Percentiles rank a stretch among this genome's conserved stretches.
phyloP scores from a whole-genome alignment of 2,329 filamentous ascomycete genomes.

The Penicillium sp. region DNA sequence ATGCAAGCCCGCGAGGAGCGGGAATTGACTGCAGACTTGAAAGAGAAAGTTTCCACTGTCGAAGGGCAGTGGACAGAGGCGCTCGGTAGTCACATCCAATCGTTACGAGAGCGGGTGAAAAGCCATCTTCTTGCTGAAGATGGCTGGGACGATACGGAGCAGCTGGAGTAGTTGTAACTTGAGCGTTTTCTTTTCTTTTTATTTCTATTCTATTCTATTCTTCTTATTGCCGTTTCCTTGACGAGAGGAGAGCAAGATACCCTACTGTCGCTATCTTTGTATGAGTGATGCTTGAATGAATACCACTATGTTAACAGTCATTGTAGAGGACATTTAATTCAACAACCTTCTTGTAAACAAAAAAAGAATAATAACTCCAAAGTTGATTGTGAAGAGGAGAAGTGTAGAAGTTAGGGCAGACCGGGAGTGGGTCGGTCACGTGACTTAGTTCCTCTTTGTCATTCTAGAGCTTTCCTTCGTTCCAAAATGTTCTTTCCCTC shows the following conservation, averaged over 20 bases:
- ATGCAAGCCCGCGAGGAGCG: constrained; percentile 65
- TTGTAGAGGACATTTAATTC: background rate
- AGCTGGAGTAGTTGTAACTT: constrained; percentile 43
- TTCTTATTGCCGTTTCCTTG: background rate
- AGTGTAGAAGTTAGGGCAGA: background rate
- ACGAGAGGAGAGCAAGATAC: constrained; percentile 12
- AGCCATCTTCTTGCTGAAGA: constrained; percentile 69
- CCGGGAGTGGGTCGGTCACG: constrained; percentile 2
- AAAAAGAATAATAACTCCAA: too few relatives aligned
- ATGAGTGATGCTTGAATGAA: background rate
- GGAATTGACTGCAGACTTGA: constrained; percentile 75
- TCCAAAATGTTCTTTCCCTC: constrained; percentile 12
- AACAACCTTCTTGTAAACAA: too few relatives aligned
- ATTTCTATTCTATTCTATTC: constrained; percentile 6
- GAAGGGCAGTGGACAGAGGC: constrained; percentile 89
- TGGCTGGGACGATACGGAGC: constrained; percentile 80
- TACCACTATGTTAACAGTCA: background rate
- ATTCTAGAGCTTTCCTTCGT: constrained; percentile 39
- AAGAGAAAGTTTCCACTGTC: constrained; percentile 87
- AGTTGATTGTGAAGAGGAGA: background rate
- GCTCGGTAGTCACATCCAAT: constrained; percentile 71
- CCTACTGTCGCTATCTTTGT: constrained; percentile 13
- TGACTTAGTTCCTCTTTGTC: constrained; percentile 2
- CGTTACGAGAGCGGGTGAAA: constrained; percentile 70
- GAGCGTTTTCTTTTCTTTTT: constrained; percentile 10